Percentiles rank a stretch among this genome's conserved stretches.
These are phyloP conservation scores for Isoetes taiwanensis DNA, from an alignment of 75 land plant genomes.

Conservation along the genomic window DNA sequence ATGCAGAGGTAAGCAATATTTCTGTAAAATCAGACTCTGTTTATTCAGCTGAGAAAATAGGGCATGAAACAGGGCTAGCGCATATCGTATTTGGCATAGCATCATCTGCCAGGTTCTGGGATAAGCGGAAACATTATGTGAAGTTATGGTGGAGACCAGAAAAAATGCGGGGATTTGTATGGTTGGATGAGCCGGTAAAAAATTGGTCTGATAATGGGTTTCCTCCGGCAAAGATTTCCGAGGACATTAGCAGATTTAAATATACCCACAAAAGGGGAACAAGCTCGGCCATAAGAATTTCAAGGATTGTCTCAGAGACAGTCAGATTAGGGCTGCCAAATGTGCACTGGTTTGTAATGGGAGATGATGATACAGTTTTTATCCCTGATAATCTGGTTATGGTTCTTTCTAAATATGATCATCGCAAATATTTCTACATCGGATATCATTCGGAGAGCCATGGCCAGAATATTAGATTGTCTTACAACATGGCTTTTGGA, in stretches of 20 bases:
- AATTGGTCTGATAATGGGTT: not conserved
- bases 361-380: constrained; percentile 2
- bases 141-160: constrained; percentile 48
- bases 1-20: too few species aligned
- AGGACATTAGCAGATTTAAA: constrained; percentile 33
- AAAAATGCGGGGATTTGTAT: constrained; percentile 36
- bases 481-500: constrained; percentile 5
- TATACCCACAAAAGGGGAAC: constrained; percentile 46
- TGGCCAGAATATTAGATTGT: not conserved
- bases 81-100: constrained; percentile 57
- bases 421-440: not conserved
- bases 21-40: too few species aligned
- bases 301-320: not conserved
- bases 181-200: constrained; percentile 32
- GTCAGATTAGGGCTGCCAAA: not conserved
- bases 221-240: constrained; percentile 41
- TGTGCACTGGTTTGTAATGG: constrained; percentile 7
- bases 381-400: not conserved
- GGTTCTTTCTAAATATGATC: constrained; percentile 1
- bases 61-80: too few species aligned
- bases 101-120: constrained; percentile 39
- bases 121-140: constrained; percentile 28
- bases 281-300: constrained; percentile 19
- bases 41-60: too few species aligned
- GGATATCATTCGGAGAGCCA: constrained; percentile 6